Percentiles rank a stretch among this genome's conserved stretches.
Conservation (phyloP, 306 rosid genomes). For the Elaeagnus macrophylla region DNA sequence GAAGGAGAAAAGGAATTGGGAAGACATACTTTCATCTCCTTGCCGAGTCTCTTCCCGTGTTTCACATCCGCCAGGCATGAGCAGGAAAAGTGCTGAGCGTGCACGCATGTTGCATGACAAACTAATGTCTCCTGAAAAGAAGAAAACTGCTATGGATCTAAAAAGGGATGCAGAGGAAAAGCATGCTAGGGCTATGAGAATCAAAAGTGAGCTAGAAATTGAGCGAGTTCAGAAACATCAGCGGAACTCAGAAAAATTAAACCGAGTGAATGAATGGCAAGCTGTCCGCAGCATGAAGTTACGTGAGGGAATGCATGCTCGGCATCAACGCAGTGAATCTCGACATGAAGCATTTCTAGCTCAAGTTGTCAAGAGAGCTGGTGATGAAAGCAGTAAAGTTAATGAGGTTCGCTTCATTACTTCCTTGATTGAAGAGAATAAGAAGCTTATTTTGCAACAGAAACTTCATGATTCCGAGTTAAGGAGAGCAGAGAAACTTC, state of each 20-base stretch:
- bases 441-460: conserved; percentile 79
- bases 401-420: conserved; percentile 96
- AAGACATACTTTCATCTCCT: conserved; percentile 86
- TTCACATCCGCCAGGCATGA: conserved; percentile 72
- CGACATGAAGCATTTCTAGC: conserved; percentile 97
- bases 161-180: conserved; percentile 90
- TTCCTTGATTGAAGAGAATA: conserved; percentile 90
- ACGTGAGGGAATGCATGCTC: conserved; percentile 95
- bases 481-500: conserved; percentile 97
- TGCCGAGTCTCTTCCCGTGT: conserved; percentile 70
- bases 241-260: conserved; percentile 79
- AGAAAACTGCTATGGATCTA: conserved; percentile 72
- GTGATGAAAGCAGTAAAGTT: conserved; percentile 97
- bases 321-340: conserved; percentile 92
- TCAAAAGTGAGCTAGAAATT: conserved; percentile 83
- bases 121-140: conserved; percentile 94
- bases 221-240: conserved; percentile 97
- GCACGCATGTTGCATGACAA: conserved; percentile 85
- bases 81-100: conserved; percentile 88
- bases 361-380: conserved; percentile 97
- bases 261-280: conserved; percentile 83
- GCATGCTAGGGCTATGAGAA: conserved; percentile 95
- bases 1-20: conserved; percentile 97
- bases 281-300: conserved; percentile 87
- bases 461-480: conserved; percentile 94